Conservation (phyloP, 805 yeast genomes). For the Candida nonsorbophila region DNA sequence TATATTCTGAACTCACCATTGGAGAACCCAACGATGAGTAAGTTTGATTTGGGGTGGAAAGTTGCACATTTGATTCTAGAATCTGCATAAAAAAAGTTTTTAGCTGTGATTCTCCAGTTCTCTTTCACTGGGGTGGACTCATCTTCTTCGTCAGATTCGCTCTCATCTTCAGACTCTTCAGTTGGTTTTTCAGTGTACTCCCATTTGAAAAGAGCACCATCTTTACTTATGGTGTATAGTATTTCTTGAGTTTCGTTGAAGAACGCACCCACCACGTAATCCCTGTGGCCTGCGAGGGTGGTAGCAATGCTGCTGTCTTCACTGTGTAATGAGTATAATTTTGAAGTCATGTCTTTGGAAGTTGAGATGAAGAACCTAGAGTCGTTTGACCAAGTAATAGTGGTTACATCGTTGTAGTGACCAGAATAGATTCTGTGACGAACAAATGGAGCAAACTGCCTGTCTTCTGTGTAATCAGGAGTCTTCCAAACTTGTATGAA, state of each 20-base stretch:
- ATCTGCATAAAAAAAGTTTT: conserved; percentile 69
- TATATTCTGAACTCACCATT: conserved; percentile 89
- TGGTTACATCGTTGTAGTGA: conserved; percentile 75
- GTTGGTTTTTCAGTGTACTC: conserved; percentile 63
- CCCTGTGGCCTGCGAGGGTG: conserved; percentile 89
- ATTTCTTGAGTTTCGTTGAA: conserved; percentile 84
- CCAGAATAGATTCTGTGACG: conserved; percentile 89
- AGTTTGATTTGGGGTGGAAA: conserved; percentile 66
- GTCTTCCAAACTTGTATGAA: conserved; percentile 92
- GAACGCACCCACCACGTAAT: conserved; percentile 80
- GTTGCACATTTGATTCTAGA: conserved; percentile 74
- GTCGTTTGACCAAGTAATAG: conserved; percentile 85
- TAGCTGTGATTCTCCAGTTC: conserved; percentile 81
- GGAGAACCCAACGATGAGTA: conserved; percentile 83
- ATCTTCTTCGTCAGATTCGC: conserved; percentile 31
- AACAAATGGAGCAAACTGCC: conserved; percentile 95
- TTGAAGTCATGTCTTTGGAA: conserved; percentile 85
- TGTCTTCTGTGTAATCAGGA: conserved; percentile 71
- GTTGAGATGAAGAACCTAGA: conserved; percentile 83
- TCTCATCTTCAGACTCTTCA: conserved; percentile 38
- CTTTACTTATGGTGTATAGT: conserved; percentile 87
- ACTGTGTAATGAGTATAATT: conserved; percentile 71
- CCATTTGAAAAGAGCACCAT: conserved; percentile 93
- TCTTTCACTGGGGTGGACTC: conserved; percentile 8
- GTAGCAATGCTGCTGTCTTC: conserved; percentile 69